Conservation (phyloP, 1,284 basidiomycete genomes). For the Trichosporon inkin region DNA sequence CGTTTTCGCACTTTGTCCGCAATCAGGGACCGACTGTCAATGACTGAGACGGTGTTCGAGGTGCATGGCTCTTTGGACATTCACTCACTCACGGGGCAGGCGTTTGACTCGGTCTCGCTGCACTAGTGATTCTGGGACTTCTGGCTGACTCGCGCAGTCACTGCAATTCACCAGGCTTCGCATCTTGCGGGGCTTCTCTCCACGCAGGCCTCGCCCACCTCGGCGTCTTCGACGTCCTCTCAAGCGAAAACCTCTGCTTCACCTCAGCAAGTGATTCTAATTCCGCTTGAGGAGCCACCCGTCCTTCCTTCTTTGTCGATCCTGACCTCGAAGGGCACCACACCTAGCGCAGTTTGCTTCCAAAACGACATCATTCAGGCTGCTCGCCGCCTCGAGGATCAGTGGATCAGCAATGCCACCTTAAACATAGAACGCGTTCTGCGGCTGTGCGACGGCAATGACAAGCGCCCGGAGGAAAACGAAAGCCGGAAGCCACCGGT, state of each 20-base stretch:
- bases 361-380: slow-evolving; percentile 49
- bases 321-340: slow-evolving; percentile 43
- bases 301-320: slow-evolving; percentile 46
- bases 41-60: no score
- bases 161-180: slow-evolving; percentile 35
- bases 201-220: slow-evolving; percentile 13
- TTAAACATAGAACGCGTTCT: slow-evolving; percentile 33
- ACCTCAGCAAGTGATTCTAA: slow-evolving; percentile 40
- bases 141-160: slow-evolving; percentile 27
- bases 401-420: slow-evolving; percentile 43
- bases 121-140: neutral
- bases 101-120: no score
- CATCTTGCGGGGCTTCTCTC: slow-evolving; percentile 37
- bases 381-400: slow-evolving; percentile 41
- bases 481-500: slow-evolving; percentile 39
- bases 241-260: slow-evolving; percentile 12
- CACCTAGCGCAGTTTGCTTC: slow-evolving; percentile 49
- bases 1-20: no score
- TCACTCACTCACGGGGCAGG: no score
- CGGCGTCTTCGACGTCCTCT: slow-evolving; percentile 11
- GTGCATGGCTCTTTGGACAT: neutral
- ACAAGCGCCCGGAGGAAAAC: slow-evolving; percentile 43
- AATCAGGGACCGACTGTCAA: no score
- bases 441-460: slow-evolving; percentile 41
- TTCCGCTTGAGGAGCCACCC: slow-evolving; percentile 46